Percentiles rank a stretch among this genome's conserved stretches.
Evolutionary conservation across 257 asterid species (phyloP).

Genomic region (Solanum pimpinellifolium): DNA sequence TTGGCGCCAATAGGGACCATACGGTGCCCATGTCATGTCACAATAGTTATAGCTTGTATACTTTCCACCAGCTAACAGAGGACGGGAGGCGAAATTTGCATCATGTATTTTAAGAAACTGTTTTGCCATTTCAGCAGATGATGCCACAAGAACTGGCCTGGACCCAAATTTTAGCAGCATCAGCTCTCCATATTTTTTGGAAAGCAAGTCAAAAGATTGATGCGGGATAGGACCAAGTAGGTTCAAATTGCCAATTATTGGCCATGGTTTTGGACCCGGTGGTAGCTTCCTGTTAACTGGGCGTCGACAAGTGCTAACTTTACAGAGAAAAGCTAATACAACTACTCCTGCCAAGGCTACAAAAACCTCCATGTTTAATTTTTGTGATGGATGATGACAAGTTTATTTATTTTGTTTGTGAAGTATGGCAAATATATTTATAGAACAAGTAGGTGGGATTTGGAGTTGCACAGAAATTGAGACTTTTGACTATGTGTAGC

Average conservation of each 20-base stretch:
- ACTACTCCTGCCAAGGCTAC: background rate
- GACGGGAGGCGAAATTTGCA: slow-evolving; percentile 20
- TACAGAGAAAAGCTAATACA: slow-evolving; percentile 1
- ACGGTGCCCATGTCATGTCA: slow-evolving; percentile 20
- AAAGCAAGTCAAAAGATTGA: slow-evolving; percentile 12
- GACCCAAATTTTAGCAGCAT: slow-evolving; percentile 31
- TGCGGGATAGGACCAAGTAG: slow-evolving; percentile 29
- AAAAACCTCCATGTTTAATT: slow-evolving; percentile 1
- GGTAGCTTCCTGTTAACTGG: background rate
- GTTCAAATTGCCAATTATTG: slow-evolving; percentile 25
- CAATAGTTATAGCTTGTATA: slow-evolving; percentile 12
- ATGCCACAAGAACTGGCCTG: slow-evolving; percentile 20
- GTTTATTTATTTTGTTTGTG: background rate
- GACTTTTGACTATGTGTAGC: background rate
- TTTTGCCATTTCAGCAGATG: slow-evolving; percentile 38
- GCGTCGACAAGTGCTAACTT: background rate
- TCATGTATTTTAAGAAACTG: slow-evolving; percentile 25
- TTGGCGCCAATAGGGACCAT: slow-evolving; percentile 29
- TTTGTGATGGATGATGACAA: background rate
- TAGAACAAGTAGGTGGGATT: background rate
- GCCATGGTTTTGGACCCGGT: slow-evolving; percentile 39
- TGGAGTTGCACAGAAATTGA: background rate
- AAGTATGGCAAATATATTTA: background rate
- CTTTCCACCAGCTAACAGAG: slow-evolving; percentile 23
- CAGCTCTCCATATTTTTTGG: slow-evolving; percentile 27